Conservation (phyloP, 2,329 filamentous ascomycete species). For the Colletotrichum abscissum region DNA sequence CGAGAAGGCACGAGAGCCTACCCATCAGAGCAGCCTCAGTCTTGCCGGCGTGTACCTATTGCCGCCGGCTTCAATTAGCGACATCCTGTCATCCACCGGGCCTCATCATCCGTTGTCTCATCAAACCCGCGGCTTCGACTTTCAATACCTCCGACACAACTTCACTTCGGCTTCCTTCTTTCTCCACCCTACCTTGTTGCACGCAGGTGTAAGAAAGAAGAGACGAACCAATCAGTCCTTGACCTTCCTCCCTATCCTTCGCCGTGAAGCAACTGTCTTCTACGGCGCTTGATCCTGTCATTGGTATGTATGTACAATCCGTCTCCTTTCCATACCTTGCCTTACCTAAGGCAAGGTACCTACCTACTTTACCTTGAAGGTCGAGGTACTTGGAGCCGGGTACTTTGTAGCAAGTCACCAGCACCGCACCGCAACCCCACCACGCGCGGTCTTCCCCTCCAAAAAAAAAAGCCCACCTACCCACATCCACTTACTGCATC, state of each 20-base stretch:
- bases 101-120: background rate
- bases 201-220: background rate
- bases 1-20: background rate
- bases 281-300: no score
- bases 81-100: background rate
- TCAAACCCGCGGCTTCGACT: background rate
- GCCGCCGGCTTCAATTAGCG: background rate
- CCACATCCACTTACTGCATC: constrained; percentile 33
- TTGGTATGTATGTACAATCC: no score
- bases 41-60: background rate
- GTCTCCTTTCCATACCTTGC: no score
- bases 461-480: constrained; percentile 32
- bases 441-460: constrained; percentile 29
- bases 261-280: no score
- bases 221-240: background rate
- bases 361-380: background rate
- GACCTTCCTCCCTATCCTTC: background rate
- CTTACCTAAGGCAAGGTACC: no score
- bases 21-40: background rate
- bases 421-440: constrained; percentile 26
- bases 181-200: background rate
- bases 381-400: constrained; percentile 14
- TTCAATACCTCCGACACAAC: background rate
- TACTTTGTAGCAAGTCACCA: constrained; percentile 14
- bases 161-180: background rate